A percentile compares a stretch with the other conserved stretches of the same genome.
Conservation (phyloP, 805 yeast genomes). For the Hanseniaspora pseudoguilliermondii region DNA sequence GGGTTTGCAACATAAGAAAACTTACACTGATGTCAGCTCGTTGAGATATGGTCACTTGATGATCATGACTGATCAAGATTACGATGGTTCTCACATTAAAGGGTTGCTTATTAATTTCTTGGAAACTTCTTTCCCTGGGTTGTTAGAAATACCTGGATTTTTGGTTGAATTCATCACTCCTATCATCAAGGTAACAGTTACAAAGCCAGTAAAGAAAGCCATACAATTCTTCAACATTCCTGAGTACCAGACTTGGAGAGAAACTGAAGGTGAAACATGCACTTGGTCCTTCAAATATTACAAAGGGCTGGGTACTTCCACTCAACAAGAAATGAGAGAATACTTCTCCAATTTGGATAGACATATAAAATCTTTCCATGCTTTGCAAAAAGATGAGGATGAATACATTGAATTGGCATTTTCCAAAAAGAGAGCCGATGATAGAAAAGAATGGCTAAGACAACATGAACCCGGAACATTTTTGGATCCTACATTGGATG, state of each 20-base stretch:
- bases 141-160: constrained; percentile 81
- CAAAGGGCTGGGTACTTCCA: constrained; percentile 96
- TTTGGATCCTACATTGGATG: constrained; percentile 60
- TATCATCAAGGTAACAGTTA: constrained; percentile 76
- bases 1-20: constrained; percentile 87
- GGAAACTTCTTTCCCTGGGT: constrained; percentile 88
- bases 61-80: constrained; percentile 99
- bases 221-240: constrained; percentile 88
- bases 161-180: constrained; percentile 91
- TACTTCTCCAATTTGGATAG: constrained; percentile 74
- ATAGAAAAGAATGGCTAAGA: constrained; percentile 92
- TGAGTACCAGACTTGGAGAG: constrained; percentile 89
- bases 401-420: constrained; percentile 80
- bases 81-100: constrained; percentile 95
- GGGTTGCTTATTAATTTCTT: constrained; percentile 87
- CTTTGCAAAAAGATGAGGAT: constrained; percentile 66
- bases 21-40: constrained; percentile 57
- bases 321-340: constrained; percentile 68
- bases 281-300: constrained; percentile 91
- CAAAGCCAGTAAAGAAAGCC: constrained; percentile 45
- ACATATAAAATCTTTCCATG: constrained; percentile 76
- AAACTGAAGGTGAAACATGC: constrained; percentile 55
- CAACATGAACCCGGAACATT: constrained; percentile 86
- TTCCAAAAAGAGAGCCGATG: constrained; percentile 90
- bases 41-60: constrained; percentile 90